phyloP scores from a whole-genome alignment of 192 early-diverging fungal species.

The Spizellomyces sp. region DNA sequence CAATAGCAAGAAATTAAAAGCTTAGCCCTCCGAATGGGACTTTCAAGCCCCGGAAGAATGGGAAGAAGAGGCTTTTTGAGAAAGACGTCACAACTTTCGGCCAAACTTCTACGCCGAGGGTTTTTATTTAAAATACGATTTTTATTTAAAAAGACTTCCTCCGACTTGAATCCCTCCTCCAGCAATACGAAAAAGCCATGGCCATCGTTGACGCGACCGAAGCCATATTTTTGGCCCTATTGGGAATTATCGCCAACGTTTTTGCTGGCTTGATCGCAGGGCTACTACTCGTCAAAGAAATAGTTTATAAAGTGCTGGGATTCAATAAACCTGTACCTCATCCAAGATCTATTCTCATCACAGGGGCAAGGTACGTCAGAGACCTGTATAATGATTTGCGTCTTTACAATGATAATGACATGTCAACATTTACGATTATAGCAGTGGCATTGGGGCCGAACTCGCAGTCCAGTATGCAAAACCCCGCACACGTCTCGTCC shows the following conservation, averaged over 20 bases:
- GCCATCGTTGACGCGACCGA: conserved; percentile 4
- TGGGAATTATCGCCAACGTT: conserved; percentile 7
- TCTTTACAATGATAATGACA: neutral
- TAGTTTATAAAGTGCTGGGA: neutral
- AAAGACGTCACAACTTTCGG: no score
- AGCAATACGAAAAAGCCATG: neutral
- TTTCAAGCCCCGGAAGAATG: no score
- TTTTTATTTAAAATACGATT: no score
- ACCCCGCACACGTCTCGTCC: neutral
- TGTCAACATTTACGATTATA: neutral
- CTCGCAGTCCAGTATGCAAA: conserved; percentile 5
- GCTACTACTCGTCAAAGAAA: neutral
- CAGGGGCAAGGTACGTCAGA: conserved; percentile 23
- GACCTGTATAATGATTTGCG: no score
- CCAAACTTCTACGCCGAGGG: no score
- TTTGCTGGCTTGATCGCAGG: neutral
- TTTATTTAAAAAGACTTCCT: no score
- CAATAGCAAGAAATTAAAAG: no score
- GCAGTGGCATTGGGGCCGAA: conserved; percentile 14
- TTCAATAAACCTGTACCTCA: no score
- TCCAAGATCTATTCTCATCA: conserved; percentile 14
- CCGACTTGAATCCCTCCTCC: neutral
- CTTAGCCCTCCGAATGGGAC: no score
- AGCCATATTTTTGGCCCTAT: neutral
- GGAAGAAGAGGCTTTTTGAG: no score